These are phyloP conservation scores for Stropharia rugosoannulata DNA, from an alignment of 768 basidiomycete species.

Conservation along the genomic window DNA sequence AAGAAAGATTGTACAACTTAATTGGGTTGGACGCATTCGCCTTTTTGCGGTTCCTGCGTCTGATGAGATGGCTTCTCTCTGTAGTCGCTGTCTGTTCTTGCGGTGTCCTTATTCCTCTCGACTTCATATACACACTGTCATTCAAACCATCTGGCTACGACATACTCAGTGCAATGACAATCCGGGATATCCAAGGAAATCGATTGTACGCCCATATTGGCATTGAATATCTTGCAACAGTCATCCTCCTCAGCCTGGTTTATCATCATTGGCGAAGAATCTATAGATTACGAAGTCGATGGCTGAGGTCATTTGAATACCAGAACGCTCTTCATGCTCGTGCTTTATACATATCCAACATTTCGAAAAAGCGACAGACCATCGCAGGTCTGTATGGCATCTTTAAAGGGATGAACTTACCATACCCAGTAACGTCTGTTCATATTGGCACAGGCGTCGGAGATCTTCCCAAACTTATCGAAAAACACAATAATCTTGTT, in stretches of 20 bases:
- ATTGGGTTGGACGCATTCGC: slow-evolving; percentile 82
- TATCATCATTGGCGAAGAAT: slow-evolving; percentile 67
- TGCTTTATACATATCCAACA: slow-evolving; percentile 70
- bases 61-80: slow-evolving; percentile 64
- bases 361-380: slow-evolving; percentile 64
- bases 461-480: slow-evolving; percentile 73
- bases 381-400: slow-evolving; percentile 69
- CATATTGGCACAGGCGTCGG: slow-evolving; percentile 73
- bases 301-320: slow-evolving; percentile 78
- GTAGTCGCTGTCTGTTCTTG: slow-evolving; percentile 53
- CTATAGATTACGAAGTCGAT: slow-evolving; percentile 63
- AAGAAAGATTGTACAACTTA: slow-evolving; percentile 70
- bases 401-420: slow-evolving; percentile 54
- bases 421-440: slow-evolving; percentile 73
- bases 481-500: slow-evolving; percentile 76
- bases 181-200: slow-evolving; percentile 62
- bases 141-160: slow-evolving; percentile 34
- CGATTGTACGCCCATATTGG: slow-evolving; percentile 72
- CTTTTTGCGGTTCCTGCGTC: slow-evolving; percentile 79
- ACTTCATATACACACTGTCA: slow-evolving; percentile 60
- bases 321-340: slow-evolving; percentile 76
- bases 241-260: slow-evolving; percentile 55
- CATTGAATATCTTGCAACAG: slow-evolving; percentile 65
- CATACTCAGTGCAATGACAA: slow-evolving; percentile 63
- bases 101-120: slow-evolving; percentile 71